Evolutionary conservation across 2,329 filamentous ascomycete genomes (phyloP).

Genomic region (Aspergillus chevalieri): DNA sequence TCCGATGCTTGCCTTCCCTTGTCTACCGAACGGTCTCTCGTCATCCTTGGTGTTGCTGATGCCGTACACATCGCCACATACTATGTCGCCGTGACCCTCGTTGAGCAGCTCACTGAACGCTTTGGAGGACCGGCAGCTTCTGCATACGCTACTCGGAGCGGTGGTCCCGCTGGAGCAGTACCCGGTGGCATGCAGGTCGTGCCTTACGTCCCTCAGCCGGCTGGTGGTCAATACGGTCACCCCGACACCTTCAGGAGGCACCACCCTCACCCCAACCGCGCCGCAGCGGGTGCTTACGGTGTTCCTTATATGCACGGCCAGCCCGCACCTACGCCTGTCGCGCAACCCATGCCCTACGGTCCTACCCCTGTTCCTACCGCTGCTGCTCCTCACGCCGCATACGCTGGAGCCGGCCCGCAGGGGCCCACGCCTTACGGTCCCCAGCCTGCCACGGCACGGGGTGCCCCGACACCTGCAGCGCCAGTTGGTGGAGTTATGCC

Average conservation of each 20-base stretch:
- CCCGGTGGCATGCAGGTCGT: constrained; percentile 98
- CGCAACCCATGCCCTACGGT: constrained; percentile 72
- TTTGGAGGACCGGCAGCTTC: constrained; percentile 94
- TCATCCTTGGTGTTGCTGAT: constrained; percentile 95
- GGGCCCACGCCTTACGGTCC: constrained; percentile 67
- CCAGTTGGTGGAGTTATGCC: constrained; percentile 70
- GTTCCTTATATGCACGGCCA: constrained; percentile 67
- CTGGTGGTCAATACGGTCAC: constrained; percentile 85
- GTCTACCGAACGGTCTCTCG: constrained; percentile 93
- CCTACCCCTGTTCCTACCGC: constrained; percentile 65
- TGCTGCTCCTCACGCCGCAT: constrained; percentile 62
- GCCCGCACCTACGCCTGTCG: constrained; percentile 46
- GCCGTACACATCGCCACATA: constrained; percentile 98
- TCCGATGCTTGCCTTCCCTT: constrained; percentile 91
- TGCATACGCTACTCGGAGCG: constrained; percentile 93
- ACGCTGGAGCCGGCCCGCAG: constrained; percentile 72
- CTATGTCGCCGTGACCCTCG: constrained; percentile 95
- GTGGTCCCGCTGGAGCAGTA: constrained; percentile 85
- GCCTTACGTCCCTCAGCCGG: constrained; percentile 91
- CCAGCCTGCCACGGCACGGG: constrained; percentile 53
- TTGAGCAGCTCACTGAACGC: constrained; percentile 93
- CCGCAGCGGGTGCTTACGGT: constrained; percentile 67
- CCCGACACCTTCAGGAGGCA: constrained; percentile 76
- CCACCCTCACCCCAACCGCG: constrained; percentile 66
- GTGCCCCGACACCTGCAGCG: constrained; percentile 57